Base-by-base conservation (phyloP, 2,329 filamentous ascomycete genomes). In the Talaromyces atroroseus region DNA sequence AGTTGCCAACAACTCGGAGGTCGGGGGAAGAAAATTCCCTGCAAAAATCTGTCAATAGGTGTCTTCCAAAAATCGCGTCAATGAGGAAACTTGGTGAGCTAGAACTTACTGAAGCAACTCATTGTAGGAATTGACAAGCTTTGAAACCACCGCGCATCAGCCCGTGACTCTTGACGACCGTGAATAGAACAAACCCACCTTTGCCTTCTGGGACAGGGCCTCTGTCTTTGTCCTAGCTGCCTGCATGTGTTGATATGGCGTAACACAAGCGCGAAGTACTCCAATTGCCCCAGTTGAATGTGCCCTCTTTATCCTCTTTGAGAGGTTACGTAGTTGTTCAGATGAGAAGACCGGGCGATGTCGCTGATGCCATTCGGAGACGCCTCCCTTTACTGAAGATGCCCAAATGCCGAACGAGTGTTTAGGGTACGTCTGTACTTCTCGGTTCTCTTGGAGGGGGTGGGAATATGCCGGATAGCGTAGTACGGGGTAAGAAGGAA, bases 91-190 rank as follows among this genome's bases (percentile, higher is more conserved):
- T 20, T 7, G 23, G 3, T 7, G 42, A 16, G 23, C 45, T 46
- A 49, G 49, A 54, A 77, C 88, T 76, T 85, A 95, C 90, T 95
- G 88, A 67, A 99, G 84, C 67, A 99, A 83, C 77, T 95, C 89
- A 78, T 95, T 89, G 78, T 99, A 99, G 65, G 94, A 97, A 75
- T 87, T 89, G 72, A 92, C 90, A 80, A 99, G 92, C 92, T 96
- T 74, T 70, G n/a, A 52, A 56, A 18, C 49, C 23, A 32, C 49
- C 36, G 46, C 46, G 51, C 46, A 54, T 61, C 65, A 59, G 69
- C 63, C 51, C 36, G 49, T 55, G 23, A 48, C 56, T 57, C 46
- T 29, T 59, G 46, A 46, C 23, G 34, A 24, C 29, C 10, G 23
- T 14, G 36, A 40, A 23, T 20, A 44, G 3, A 16, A 34, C n/a